These are phyloP conservation scores for Gracilariopsis chorda DNA, from an alignment of 23 red algal genomes.

Conservation along the genomic window DNA sequence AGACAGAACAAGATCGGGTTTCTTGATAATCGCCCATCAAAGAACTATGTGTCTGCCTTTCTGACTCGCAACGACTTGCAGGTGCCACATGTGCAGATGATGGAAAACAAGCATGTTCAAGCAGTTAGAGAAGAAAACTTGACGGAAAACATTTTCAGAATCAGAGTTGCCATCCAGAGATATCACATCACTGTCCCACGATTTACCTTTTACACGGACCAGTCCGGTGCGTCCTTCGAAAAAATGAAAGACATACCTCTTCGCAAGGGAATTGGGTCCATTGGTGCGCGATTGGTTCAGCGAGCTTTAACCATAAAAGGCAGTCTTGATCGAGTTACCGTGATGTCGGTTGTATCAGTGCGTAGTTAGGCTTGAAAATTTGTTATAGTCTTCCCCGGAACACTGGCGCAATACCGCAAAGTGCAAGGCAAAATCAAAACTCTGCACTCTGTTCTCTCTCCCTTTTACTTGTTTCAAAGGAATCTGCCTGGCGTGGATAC, in stretches of 20 bases:
- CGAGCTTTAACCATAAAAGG: background rate
- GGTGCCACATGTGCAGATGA: background rate
- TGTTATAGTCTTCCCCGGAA: background rate
- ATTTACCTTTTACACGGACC: constrained; percentile 20
- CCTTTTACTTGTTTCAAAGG: background rate
- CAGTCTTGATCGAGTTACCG: constrained; percentile 7
- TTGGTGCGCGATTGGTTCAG: background rate
- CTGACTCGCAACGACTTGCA: background rate
- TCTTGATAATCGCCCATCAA: background rate
- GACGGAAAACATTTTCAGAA: background rate
- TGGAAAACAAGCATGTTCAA: background rate
- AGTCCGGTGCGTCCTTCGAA: background rate
- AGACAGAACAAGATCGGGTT: background rate
- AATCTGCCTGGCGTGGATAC: background rate
- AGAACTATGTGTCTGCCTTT: background rate
- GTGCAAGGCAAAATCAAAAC: background rate
- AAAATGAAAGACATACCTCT: background rate
- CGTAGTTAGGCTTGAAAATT: background rate
- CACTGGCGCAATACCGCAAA: background rate
- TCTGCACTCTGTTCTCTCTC: background rate
- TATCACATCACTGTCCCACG: background rate
- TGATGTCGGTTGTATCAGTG: constrained; percentile 1
- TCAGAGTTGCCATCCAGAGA: background rate
- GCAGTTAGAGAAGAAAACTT: background rate
- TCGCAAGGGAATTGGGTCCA: background rate